Base-by-base conservation (phyloP, 75 land plant genomes). In the Selaginella tamariscina region DNA sequence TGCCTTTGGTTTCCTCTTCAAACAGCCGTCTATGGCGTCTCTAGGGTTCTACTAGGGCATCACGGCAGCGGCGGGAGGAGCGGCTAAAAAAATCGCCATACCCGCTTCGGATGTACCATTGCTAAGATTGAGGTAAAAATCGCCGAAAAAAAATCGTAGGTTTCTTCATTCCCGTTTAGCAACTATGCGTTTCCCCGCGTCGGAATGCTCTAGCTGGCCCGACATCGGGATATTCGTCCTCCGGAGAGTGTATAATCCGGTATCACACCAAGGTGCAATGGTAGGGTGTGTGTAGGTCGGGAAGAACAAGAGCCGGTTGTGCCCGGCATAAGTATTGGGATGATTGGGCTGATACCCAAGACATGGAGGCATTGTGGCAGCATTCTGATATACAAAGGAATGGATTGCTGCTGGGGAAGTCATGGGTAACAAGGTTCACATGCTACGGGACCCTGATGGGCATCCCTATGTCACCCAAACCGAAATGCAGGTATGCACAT, bases 361-460 rank as follows among this genome's bases (percentile, higher is more conserved):
- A 59, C 62, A 59, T 59, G 62, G 27, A 59, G 5, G 62, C 62
- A 23, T 9, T 59, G 62, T 59, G 62, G 62, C 8, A 8, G 2
- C 62, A 27, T 23, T 8, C 62, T 8, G 62, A 59, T 5, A 27
- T 59, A 2, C 5, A 2, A 27, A 59, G 21, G 62, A 59, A 59
- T 59, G 62, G 62, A 59, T 59, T n/a, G 62, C 62, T 59, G 62
- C 62, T 21, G 62, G 62, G 21, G 62, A 59, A n/a, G 23, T 26
- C 21, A 2, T 59, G 8, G 62, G 62, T 9, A 59, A 59, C n/a
- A 59, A 59, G 21, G 62, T 59, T 21, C 26, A 59, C 26, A 59
- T 59, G 21, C 26, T 26, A 5, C 8, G 62, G 26, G 62, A 27
- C 21, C 62, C 62, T 8, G 62, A 59, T 59, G 62, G 62, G 8